Base-by-base conservation (phyloP, 805 yeast species). In the Pichia eremophila region DNA sequence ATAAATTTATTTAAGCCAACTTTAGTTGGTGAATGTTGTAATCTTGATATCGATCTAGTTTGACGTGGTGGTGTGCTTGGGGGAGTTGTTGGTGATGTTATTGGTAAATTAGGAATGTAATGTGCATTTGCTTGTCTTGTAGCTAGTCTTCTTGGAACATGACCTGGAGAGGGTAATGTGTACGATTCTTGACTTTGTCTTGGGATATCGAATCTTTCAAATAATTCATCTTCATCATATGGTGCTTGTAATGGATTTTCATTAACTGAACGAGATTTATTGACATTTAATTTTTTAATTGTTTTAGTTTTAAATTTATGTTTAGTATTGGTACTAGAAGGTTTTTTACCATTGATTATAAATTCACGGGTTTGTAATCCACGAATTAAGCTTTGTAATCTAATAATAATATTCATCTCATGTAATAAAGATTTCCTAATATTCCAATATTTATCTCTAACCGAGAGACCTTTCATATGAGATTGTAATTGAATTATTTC, bases 331-430 rank as follows among this genome's bases (percentile, higher is more conserved):
- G 6, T 22, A 22, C 25, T 22, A 22, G 25, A n/a, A 27, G 36
- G 36, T 34, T 12, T 3, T n/a, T 39, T 39, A 29, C 42, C 35
- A 35, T 35, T 34, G 11, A 8, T 27, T 11, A 44, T 40, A 6
- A 19, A 10, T 5, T 40, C 28, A 22, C 52, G 40, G 0, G 60
- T 48, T 6, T 63, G 8, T 7, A 53, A 49, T 4, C 77, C 79
- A 46, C 85, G 69, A 4, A 70, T 54, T 4, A 62, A 38, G 38
- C 76, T 65, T 55, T 77, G 83, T 2, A 78, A 50, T 15, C 52
- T 55, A 8, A 57, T 59, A 2, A 70, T 56, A 2, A 43, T 35
- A 17, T 54, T 49, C 6, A 62, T 58, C 8, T 62, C 51, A 52
- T 47, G 44, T 1, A 59, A 36, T 22, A 64, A 43, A 19, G 19